phyloP scores from a whole-genome alignment of 306 rosid genomes.

The Ziziphus jujuba region DNA sequence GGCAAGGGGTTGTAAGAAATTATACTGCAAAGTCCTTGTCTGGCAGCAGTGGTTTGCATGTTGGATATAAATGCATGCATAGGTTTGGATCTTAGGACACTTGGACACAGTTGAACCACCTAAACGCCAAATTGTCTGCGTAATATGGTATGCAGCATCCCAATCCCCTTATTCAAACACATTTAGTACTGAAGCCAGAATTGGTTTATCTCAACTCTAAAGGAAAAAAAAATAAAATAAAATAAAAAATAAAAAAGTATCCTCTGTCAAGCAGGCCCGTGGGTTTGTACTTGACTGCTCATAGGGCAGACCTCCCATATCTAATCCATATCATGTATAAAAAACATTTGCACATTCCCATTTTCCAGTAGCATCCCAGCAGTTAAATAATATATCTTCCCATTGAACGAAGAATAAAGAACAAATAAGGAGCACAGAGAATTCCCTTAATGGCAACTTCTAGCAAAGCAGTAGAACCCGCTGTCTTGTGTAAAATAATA shows the following conservation, averaged over 20 bases:
- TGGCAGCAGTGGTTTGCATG: slow-evolving; percentile 14
- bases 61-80: slow-evolving; percentile 7
- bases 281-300: not conserved
- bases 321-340: slow-evolving; percentile 7
- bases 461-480: slow-evolving; percentile 6
- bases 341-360: slow-evolving; percentile 5
- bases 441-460: slow-evolving; percentile 14
- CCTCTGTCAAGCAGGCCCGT: not conserved
- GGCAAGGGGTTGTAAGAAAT: slow-evolving; percentile 17
- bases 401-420: slow-evolving; percentile 8
- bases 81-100: slow-evolving; percentile 23
- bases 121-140: slow-evolving; percentile 15
- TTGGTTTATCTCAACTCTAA: slow-evolving; percentile 1
- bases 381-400: slow-evolving; percentile 7
- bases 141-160: not conserved
- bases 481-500: not conserved
- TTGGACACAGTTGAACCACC: slow-evolving; percentile 15
- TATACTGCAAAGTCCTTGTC: slow-evolving; percentile 10
- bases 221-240: no score
- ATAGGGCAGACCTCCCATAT: slow-evolving; percentile 1
- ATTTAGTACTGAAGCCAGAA: slow-evolving; percentile 14
- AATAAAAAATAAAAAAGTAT: slow-evolving; percentile 4
- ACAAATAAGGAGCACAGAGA: slow-evolving; percentile 3
- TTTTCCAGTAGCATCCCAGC: slow-evolving; percentile 15
- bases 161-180: slow-evolving; percentile 12